Evolutionary conservation across 805 yeast species (phyloP).

Genomic region (Wickerhamomyces hampshirensis): DNA sequence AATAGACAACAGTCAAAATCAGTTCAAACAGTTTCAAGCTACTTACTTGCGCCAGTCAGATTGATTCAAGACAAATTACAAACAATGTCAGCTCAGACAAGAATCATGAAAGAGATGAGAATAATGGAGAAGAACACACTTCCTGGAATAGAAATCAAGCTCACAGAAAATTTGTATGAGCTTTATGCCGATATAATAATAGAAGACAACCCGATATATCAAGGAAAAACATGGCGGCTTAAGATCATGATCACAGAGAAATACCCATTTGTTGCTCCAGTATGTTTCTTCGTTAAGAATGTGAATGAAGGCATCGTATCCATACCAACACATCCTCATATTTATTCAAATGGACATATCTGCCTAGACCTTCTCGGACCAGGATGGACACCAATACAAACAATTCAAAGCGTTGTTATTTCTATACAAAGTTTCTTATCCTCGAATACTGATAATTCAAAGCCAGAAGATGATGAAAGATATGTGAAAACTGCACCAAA

Average conservation of each 20-base stretch:
- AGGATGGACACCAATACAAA: constrained; percentile 25
- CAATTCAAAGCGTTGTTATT: constrained; percentile 40
- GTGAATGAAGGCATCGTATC: constrained; percentile 11
- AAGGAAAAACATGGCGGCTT: constrained; percentile 33
- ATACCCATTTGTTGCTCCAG: constrained; percentile 59
- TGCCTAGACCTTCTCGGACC: constrained; percentile 61
- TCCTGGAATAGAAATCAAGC: constrained; percentile 26
- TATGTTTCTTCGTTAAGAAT: constrained; percentile 43
- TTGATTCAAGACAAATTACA: constrained; percentile 2
- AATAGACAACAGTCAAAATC: neutral
- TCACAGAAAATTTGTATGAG: constrained; percentile 29
- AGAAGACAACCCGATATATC: constrained; percentile 32
- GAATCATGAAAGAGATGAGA: constrained; percentile 24
- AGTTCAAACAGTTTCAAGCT: neutral
- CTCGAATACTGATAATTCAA: constrained; percentile 38
- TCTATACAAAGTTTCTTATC: constrained; percentile 64
- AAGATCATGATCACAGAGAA: constrained; percentile 36
- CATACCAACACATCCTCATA: constrained; percentile 71
- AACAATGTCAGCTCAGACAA: constrained; percentile 18
- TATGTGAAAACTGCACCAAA: constrained; percentile 51
- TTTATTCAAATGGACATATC: constrained; percentile 75
- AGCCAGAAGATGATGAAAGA: constrained; percentile 53
- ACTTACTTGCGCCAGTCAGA: neutral
- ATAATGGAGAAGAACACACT: constrained; percentile 10
- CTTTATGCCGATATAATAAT: constrained; percentile 37